Conservation (phyloP, 2,329 filamentous ascomycete species). For the Fusarium metavorans region DNA sequence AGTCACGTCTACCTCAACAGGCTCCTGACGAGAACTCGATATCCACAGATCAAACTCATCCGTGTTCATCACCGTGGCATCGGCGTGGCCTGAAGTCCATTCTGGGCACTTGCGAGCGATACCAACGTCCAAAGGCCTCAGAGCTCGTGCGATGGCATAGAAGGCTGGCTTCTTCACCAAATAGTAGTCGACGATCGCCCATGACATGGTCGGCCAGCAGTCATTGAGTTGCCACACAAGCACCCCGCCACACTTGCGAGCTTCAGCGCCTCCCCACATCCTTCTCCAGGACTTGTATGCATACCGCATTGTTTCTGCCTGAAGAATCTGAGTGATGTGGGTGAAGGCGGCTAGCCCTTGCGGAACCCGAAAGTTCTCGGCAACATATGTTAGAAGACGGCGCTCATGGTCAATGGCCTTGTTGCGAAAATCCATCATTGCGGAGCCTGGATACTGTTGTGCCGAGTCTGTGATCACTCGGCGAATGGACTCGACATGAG, state of each 20-base stretch:
- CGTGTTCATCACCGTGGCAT: neutral
- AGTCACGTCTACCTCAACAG: neutral
- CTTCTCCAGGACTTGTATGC: slow-evolving; percentile 70
- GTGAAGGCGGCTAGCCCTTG: slow-evolving; percentile 77
- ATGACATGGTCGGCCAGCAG: slow-evolving; percentile 75
- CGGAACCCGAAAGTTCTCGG: slow-evolving; percentile 75
- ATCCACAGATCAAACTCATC: neutral
- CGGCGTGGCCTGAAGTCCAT: neutral
- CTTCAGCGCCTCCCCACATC: slow-evolving; percentile 51
- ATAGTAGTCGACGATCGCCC: slow-evolving; percentile 74
- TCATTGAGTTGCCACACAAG: slow-evolving; percentile 79
- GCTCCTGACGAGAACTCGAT: neutral
- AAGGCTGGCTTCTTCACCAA: slow-evolving; percentile 73
- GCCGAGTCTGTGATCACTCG: slow-evolving; percentile 67
- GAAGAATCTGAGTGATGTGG: slow-evolving; percentile 68
- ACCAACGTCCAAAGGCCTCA: neutral
- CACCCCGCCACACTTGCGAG: slow-evolving; percentile 71
- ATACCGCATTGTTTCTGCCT: slow-evolving; percentile 64
- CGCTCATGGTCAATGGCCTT: slow-evolving; percentile 84
- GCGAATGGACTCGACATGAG: slow-evolving; percentile 77
- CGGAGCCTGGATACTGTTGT: slow-evolving; percentile 74
- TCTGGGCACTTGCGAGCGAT: neutral
- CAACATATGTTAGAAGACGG: slow-evolving; percentile 78
- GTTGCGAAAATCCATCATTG: slow-evolving; percentile 84
- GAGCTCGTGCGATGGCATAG: slow-evolving; percentile 64